phyloP scores from a whole-genome alignment of 257 asterid genomes.

The Echium plantagineum region DNA sequence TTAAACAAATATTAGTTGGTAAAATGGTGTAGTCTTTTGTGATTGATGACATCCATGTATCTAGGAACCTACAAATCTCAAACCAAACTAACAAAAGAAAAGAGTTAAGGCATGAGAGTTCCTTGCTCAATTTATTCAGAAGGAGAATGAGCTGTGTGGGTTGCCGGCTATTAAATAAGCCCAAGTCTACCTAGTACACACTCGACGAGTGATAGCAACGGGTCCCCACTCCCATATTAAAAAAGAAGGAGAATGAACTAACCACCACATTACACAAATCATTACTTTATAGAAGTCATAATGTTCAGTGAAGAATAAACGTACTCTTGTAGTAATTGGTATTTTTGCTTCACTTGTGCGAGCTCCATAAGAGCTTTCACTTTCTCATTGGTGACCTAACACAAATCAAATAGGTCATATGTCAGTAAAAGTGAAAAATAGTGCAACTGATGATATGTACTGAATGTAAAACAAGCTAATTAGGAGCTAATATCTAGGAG shows the following conservation, averaged over 20 bases:
- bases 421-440: constrained; percentile 2
- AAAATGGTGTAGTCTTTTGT: background rate
- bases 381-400: constrained; percentile 91
- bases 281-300: background rate
- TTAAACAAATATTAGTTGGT: background rate
- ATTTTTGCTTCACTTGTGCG: constrained; percentile 79
- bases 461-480: background rate
- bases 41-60: background rate
- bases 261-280: background rate
- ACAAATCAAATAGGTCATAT: constrained; percentile 12
- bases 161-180: too few species aligned
- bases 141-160: background rate
- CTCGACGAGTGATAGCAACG: too few species aligned
- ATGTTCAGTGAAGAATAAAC: constrained; percentile 11
- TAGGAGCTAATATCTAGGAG: background rate
- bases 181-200: too few species aligned
- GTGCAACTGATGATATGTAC: background rate
- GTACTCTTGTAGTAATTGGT: constrained; percentile 50
- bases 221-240: too few species aligned
- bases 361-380: constrained; percentile 90
- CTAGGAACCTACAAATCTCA: background rate
- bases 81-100: background rate
- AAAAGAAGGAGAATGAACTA: background rate
- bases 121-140: background rate
- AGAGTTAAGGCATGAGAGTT: background rate